A percentile compares a stretch with the other conserved stretches of the same genome.
phyloP scores from a whole-genome alignment of 2,329 filamentous ascomycete genomes.

The Tolypocladium inflatum region DNA sequence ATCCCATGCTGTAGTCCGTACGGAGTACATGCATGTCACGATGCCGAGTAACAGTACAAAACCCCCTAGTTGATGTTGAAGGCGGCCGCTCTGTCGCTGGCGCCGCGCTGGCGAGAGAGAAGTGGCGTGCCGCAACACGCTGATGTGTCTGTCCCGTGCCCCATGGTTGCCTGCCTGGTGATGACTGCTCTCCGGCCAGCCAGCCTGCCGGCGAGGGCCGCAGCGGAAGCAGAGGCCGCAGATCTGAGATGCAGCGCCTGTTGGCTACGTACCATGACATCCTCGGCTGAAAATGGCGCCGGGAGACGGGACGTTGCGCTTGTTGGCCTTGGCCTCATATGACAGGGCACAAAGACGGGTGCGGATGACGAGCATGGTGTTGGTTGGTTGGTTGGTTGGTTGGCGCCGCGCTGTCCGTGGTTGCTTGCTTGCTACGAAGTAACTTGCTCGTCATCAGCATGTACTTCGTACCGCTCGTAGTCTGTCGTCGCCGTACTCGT shows the following conservation, averaged over 20 bases:
- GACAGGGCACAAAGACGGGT: not conserved
- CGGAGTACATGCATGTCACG: not conserved
- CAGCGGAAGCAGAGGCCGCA: not conserved
- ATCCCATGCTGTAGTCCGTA: not conserved
- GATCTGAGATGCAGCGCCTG: constrained; percentile 3
- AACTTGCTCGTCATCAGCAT: too few relatives aligned
- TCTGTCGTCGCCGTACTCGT: too few relatives aligned
- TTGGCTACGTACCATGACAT: not conserved
- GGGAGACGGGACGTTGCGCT: not conserved
- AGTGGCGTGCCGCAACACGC: not conserved
- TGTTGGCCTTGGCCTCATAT: not conserved
- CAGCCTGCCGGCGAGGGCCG: too few relatives aligned
- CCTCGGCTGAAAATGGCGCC: constrained; percentile 5
- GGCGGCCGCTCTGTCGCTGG: not conserved
- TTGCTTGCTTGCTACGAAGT: not conserved
- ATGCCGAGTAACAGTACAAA: not conserved
- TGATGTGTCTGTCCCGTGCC: not conserved
- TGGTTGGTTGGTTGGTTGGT: not conserved
- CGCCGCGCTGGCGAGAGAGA: not conserved
- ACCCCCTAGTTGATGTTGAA: not conserved
- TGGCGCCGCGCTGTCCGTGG: not conserved
- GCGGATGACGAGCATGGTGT: not conserved
- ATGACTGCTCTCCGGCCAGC: too few relatives aligned
- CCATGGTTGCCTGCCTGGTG: not conserved
- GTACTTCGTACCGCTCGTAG: not conserved